These are phyloP conservation scores for Dillenia suffruticosa DNA, from an alignment of 164 flowering plant species.

Conservation along the genomic window DNA sequence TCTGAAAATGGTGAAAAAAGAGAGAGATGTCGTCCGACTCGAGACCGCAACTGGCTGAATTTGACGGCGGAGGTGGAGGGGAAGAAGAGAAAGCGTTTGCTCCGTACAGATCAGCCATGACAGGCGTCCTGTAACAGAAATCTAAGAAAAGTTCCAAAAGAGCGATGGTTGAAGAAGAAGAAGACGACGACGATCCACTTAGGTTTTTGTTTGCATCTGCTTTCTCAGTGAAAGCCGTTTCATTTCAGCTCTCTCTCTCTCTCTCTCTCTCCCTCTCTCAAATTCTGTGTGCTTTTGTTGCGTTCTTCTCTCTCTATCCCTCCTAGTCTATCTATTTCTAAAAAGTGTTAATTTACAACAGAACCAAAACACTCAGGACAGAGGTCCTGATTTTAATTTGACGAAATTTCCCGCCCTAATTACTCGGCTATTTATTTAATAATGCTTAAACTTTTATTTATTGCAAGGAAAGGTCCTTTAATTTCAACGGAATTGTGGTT, in stretches of 20 bases:
- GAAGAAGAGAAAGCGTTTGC: constrained; percentile 14
- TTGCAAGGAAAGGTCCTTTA: no score
- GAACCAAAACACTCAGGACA: no score
- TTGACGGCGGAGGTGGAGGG: constrained; percentile 11
- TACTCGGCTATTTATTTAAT: no score
- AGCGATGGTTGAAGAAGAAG: background rate
- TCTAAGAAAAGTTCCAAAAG: background rate
- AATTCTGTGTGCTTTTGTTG: background rate
- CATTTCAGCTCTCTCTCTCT: background rate
- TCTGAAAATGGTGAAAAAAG: constrained; percentile 39
- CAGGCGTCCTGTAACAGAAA: background rate
- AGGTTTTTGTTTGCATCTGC: no score
- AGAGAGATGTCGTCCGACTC: constrained; percentile 46
- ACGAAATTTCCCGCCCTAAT: no score
- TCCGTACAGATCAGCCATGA: constrained; percentile 49
- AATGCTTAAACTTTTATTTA: no score
- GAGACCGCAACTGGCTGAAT: constrained; percentile 2
- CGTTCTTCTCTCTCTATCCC: background rate
- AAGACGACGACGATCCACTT: background rate
- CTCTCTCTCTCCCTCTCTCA: background rate
- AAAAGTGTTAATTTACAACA: no score
- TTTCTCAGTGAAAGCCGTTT: background rate
- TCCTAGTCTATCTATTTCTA: background rate
- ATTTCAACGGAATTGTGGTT: no score
- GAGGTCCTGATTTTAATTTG: no score